These are phyloP conservation scores for Salicornia ramosissima DNA, from an alignment of 148 eudicot genomes.

Conservation along the genomic window DNA sequence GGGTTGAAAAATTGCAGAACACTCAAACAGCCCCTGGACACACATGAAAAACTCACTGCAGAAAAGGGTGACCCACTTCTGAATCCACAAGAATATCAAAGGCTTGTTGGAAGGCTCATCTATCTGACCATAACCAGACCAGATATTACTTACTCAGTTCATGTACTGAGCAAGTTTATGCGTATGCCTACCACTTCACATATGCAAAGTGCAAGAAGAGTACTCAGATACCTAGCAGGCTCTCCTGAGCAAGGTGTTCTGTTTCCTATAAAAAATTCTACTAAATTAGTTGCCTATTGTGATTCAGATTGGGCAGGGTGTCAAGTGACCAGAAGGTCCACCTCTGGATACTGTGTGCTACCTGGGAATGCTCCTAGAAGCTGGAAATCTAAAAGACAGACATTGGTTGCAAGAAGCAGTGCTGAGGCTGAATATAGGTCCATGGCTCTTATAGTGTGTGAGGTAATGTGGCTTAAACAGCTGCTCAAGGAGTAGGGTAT, in stretches of 20 bases:
- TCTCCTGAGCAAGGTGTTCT: neutral
- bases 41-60: neutral
- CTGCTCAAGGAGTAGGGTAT: no score
- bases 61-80: no score
- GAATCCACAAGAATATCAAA: neutral
- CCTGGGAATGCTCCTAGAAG: neutral
- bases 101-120: neutral
- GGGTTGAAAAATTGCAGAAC: neutral
- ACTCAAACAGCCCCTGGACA: neutral
- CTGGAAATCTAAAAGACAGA: neutral
- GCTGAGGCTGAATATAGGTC: neutral
- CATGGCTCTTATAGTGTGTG: neutral
- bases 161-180: neutral
- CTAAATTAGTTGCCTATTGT: neutral
- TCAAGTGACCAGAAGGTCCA: neutral
- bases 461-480: neutral
- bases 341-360: neutral
- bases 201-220: neutral
- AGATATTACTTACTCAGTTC: neutral
- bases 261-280: neutral
- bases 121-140: neutral
- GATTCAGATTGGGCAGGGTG: neutral
- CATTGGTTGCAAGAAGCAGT: neutral
- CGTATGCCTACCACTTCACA: neutral
- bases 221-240: neutral